Conservation (phyloP, 805 yeast genomes). For the Ogataea pilisensis region DNA sequence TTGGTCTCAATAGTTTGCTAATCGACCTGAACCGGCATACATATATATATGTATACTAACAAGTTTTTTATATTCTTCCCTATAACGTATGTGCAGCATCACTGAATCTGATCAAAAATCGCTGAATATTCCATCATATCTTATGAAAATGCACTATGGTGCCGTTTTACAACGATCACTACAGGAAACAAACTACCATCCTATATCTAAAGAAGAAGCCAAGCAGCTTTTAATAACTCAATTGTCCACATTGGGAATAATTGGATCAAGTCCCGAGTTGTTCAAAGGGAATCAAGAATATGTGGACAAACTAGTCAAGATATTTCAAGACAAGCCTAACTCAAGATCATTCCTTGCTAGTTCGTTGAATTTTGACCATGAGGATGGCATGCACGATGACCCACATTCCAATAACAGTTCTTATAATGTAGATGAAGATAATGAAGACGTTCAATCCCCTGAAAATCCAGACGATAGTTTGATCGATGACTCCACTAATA, state of each 20-base stretch:
- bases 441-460: not conserved
- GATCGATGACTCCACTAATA: no score
- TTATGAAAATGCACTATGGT: constrained; percentile 20
- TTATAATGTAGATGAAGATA: not conserved
- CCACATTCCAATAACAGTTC: not conserved
- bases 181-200: constrained; percentile 8
- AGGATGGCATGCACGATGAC: not conserved
- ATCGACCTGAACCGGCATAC: not conserved
- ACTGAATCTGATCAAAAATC: not conserved
- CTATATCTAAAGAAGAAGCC: constrained; percentile 14
- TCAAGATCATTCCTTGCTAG: not conserved
- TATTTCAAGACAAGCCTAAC: constrained; percentile 11
- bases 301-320: constrained; percentile 10
- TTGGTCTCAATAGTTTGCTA: no score
- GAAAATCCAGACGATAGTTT: no score
- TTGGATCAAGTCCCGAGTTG: constrained; percentile 19
- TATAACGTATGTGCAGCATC: not conserved
- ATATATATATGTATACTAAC: not conserved
- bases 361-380: not conserved
- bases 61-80: not conserved
- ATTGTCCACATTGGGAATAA: constrained; percentile 16
- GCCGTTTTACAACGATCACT: constrained; percentile 11
- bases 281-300: constrained; percentile 17
- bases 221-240: constrained; percentile 9
- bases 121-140: constrained; percentile 21